Conservation (phyloP, 1,284 basidiomycete species). For the Takashimella koratensis region DNA sequence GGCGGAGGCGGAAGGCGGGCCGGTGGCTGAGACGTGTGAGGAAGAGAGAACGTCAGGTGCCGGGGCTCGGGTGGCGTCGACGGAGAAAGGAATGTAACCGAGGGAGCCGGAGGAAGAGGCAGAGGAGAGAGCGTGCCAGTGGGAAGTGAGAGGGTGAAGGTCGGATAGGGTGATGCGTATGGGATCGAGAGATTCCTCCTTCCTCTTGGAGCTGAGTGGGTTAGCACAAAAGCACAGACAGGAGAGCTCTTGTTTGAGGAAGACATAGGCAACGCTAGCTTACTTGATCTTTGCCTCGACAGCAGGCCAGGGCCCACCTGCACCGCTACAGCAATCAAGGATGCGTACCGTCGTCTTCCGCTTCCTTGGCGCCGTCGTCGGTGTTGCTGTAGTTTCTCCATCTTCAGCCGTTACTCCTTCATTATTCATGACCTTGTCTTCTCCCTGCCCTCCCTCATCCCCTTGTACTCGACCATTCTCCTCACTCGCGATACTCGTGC, state of each 20-base stretch:
- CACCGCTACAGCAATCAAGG: constrained; percentile 42
- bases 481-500: too few relatives aligned
- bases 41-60: too few relatives aligned
- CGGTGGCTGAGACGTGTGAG: too few relatives aligned
- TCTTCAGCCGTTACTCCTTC: not conserved
- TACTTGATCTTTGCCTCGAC: constrained; percentile 41
- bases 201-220: too few relatives aligned
- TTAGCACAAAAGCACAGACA: not conserved
- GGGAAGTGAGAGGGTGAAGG: constrained; percentile 20
- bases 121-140: constrained; percentile 12
- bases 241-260: not conserved
- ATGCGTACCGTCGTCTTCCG: not conserved
- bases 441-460: constrained; percentile 12
- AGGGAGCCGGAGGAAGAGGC: constrained; percentile 15
- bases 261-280: constrained; percentile 7
- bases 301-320: constrained; percentile 33
- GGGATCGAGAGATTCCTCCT: constrained; percentile 3
- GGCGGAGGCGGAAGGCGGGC: not conserved
- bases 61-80: constrained; percentile 33
- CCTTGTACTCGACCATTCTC: too few relatives aligned
- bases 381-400: too few relatives aligned
- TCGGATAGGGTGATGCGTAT: constrained; percentile 26
- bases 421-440: not conserved
- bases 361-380: too few relatives aligned
- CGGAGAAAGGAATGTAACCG: constrained; percentile 26